Evolutionary conservation across 345 rosid species (phyloP), one percentile per base, ranked within the genome.

Genomic region (Capsella bursapastoris): DNA sequence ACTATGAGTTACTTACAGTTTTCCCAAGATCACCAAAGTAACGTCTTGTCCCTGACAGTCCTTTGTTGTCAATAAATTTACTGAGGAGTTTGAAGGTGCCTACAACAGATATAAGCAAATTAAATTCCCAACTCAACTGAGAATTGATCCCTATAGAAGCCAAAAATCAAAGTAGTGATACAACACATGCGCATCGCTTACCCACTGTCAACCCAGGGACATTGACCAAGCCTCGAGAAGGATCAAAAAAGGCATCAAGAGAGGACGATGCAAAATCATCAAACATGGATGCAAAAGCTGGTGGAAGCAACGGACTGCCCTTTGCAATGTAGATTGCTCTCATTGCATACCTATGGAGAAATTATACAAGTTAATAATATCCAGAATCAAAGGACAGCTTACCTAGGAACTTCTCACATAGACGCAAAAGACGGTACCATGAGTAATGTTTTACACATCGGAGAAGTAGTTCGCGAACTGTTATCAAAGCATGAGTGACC

Each of bases 191-290:
- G 47, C 70, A 68, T 78, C 4, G 18, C 73, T 73, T 88, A 94
- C 98, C 97, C 65, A 83, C 66, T 60, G 96, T 88, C 65, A 91
- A 37, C 56, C 98, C 97, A 51, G 96, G 96, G 76, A 91, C 84
- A 80, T 84, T 88, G 82, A 87, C 71, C 76, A 87, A 81, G 40
- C 86, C 91, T 32, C 78, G 84, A 64, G 97, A 94, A 79, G 96
- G 98, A 81, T 94, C 97, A 76, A 94, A 94, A 81, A 89, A 91
- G 77, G 91, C 89, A 74, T 91, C 96, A 70, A 94, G 95, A 70
- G 97, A 94, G 72, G 97, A 94, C 27, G 94, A 91, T 70, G 97
- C 79, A 79, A 87, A 77, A 83, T 91, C 98, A 82, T 91, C 96
- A 81, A 93, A 93, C 66, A 91, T 88, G 49, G 97, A 91, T 45